These are phyloP conservation scores for Bruguiera parviflora DNA, from an alignment of 345 rosid species.

Conservation along the genomic window DNA sequence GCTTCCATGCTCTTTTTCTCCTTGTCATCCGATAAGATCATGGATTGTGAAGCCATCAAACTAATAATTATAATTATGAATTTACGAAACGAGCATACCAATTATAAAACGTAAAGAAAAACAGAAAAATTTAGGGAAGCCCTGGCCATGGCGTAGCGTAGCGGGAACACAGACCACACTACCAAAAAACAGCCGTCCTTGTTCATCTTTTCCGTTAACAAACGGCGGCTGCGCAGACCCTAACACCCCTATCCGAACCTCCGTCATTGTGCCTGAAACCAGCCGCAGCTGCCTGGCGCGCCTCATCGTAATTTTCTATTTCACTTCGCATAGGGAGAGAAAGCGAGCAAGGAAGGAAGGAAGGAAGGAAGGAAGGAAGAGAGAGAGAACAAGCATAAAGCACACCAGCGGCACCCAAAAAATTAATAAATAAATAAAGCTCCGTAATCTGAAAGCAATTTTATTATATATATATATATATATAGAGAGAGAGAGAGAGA, in stretches of 20 bases:
- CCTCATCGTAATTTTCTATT: neutral
- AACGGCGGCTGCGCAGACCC: conserved; percentile 10
- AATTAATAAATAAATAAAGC: conserved; percentile 4
- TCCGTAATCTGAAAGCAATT: conserved; percentile 14
- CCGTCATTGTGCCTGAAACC: conserved; percentile 8
- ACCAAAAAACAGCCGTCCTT: neutral
- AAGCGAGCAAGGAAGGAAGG: too few species aligned
- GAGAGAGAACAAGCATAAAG: conserved; percentile 33
- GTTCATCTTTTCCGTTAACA: neutral
- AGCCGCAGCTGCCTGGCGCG: conserved; percentile 20
- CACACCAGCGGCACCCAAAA: conserved; percentile 12
- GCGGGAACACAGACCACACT: too few species aligned
- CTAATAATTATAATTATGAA: too few species aligned
- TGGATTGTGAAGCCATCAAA: too few species aligned
- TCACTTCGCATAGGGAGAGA: neutral
- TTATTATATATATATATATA: too few species aligned
- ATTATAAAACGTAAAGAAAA: too few species aligned
- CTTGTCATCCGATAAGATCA: too few species aligned
- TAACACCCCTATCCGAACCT: neutral
- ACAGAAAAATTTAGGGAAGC: too few species aligned
- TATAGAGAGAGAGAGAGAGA: conserved; percentile 16
- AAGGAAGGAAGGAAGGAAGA: neutral
- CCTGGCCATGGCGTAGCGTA: too few species aligned
- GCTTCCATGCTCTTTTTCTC: too few species aligned
- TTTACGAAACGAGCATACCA: too few species aligned